These are phyloP conservation scores for Phytophthora sp. DNA, from an alignment of 352 stramenopile species.

Conservation along the genomic window DNA sequence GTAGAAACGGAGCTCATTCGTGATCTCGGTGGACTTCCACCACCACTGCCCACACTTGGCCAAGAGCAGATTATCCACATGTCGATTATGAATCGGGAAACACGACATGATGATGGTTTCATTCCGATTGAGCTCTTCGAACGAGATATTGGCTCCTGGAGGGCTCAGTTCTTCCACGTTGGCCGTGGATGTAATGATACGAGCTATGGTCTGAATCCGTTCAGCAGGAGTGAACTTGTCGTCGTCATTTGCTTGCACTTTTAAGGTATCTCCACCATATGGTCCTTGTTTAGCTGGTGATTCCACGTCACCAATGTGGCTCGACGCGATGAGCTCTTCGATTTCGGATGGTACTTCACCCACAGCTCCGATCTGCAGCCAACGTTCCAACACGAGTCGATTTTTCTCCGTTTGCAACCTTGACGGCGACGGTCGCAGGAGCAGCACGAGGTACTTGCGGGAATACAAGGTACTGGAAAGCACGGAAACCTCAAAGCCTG, in stretches of 20 bases:
- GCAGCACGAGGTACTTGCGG: constrained; percentile 81
- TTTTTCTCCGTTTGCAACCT: constrained; percentile 83
- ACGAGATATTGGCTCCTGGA: constrained; percentile 75
- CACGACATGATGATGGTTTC: constrained; percentile 80
- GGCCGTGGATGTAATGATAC: constrained; percentile 84
- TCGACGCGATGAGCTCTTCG: constrained; percentile 84
- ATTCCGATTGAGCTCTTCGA: constrained; percentile 79
- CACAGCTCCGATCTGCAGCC: constrained; percentile 86
- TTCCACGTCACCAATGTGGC: constrained; percentile 62
- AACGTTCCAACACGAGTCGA: constrained; percentile 80
- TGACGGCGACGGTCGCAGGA: constrained; percentile 64
- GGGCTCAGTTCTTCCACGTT: constrained; percentile 78
- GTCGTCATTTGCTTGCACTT: constrained; percentile 49
- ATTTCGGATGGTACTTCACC: constrained; percentile 88
- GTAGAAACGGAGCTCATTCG: constrained; percentile 83
- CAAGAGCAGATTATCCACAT: constrained; percentile 73
- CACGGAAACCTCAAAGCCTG: constrained; percentile 77
- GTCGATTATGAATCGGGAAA: constrained; percentile 86
- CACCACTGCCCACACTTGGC: constrained; percentile 78
- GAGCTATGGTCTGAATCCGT: constrained; percentile 83
- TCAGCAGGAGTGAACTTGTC: constrained; percentile 84
- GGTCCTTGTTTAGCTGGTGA: constrained; percentile 19
- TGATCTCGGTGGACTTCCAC: constrained; percentile 83
- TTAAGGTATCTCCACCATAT: constrained; percentile 36
- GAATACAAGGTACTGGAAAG: constrained; percentile 83